Percentiles rank a stretch among this genome's conserved stretches.
phyloP scores from a whole-genome alignment of 768 basidiomycete genomes.

The Filobasidium floriforme region DNA sequence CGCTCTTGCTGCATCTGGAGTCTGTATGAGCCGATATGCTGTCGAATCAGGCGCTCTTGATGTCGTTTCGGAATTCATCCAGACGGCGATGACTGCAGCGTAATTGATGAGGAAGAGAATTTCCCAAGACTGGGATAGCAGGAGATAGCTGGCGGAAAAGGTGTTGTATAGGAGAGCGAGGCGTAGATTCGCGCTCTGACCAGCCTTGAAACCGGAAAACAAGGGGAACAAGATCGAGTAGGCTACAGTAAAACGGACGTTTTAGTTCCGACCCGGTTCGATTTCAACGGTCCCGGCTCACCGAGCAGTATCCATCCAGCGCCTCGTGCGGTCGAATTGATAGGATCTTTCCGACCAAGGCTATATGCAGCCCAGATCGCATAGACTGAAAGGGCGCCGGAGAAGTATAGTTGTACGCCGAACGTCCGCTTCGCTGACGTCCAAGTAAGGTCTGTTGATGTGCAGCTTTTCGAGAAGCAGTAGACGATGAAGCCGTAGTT shows the following conservation, averaged over 20 bases:
- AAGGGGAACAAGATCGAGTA: conserved; percentile 18
- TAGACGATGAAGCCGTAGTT: neutral
- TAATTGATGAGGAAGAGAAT: conserved; percentile 71
- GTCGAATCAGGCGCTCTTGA: neutral
- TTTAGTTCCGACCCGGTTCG: neutral
- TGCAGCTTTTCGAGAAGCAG: conserved; percentile 4
- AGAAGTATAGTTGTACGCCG: conserved; percentile 4
- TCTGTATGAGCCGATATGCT: conserved; percentile 5
- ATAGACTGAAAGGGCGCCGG: neutral
- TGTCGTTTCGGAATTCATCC: conserved; percentile 59
- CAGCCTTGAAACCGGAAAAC: conserved; percentile 24
- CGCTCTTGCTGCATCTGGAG: conserved; percentile 42
- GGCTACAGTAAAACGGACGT: neutral
- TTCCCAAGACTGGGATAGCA: conserved; percentile 74
- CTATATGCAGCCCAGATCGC: neutral
- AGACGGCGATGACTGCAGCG: conserved; percentile 56
- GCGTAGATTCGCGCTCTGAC: conserved; percentile 25
- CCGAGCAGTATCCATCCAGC: conserved; percentile 62
- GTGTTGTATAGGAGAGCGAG: conserved; percentile 55
- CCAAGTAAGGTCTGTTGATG: neutral
- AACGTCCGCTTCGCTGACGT: neutral
- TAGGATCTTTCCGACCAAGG: neutral
- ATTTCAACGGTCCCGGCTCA: conserved; percentile 39
- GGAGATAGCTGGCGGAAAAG: conserved; percentile 66
- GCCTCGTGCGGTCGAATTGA: neutral